phyloP scores from a whole-genome alignment of 768 basidiomycete genomes.

The Rhizopogon vulgaris region DNA sequence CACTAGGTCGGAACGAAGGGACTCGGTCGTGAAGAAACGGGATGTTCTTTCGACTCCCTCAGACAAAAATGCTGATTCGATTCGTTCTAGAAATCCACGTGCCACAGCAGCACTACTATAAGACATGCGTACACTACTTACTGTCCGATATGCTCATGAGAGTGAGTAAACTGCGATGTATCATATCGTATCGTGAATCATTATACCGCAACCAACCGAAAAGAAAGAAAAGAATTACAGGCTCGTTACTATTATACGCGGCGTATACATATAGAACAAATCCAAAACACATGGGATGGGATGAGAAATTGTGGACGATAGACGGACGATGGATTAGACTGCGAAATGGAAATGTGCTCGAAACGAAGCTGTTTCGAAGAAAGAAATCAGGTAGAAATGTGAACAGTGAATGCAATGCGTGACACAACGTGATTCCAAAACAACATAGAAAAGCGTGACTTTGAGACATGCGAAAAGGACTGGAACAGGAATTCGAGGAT shows the following conservation, averaged over 20 bases:
- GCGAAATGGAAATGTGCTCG: neutral
- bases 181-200: neutral
- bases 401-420: neutral
- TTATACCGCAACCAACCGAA: neutral
- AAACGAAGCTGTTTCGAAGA: neutral
- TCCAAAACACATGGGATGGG: no score
- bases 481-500: neutral
- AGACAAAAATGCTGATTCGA: no score
- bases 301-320: neutral
- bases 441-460: neutral
- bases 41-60: no score
- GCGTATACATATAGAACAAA: neutral
- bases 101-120: no score
- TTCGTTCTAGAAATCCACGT: no score
- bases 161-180: neutral
- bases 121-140: no score
- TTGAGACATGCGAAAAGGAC: neutral
- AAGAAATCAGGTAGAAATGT: neutral
- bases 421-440: neutral
- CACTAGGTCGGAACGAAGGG: no score
- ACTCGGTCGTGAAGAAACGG: no score
- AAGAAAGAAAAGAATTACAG: neutral
- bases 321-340: neutral
- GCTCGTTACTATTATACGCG: conserved; percentile 1
- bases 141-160: no score